Base-by-base conservation (phyloP, 2,329 filamentous ascomycete species). In the Bertia moriformis region DNA sequence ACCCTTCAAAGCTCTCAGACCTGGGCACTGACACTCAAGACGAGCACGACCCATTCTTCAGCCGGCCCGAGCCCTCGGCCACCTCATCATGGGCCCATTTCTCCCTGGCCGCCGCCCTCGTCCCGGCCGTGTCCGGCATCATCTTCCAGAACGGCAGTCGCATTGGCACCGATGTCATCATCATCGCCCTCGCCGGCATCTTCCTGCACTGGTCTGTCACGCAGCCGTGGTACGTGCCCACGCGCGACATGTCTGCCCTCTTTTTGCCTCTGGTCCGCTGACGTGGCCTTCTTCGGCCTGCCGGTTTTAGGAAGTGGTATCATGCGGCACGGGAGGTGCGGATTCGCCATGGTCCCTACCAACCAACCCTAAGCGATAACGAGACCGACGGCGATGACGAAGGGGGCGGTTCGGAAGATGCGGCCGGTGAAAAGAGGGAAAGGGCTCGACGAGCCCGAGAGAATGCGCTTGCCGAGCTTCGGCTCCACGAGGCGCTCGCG, bases 151-250 rank as follows among this genome's bases (percentile, higher is more conserved):
- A 93, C 60, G 89, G 89, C 12, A 81, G 79, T 48, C 73, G 80
- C 1, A 69, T 95, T 44, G 75, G 88, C 40, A 94, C 87, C 0
- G 89, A 96, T 57, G 60, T 93, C 19, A 80, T 91, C 49, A 65
- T 96, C 22, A 61, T 96, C 20, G 76, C 72, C 2, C 59, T 96
- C 44, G 83, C 84, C 2, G 84, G 81, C 3, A 71, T 95, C 35
- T 93, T 95, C 51, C 65, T 96, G 44, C 88, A 94, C 54, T 95
- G 87, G 85, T 88, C 84, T 38, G 81, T 95, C 33, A 80, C 85
- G 41, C 67, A 91, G 47, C 89, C 89, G 48, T 96, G 89, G 88
- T 88, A 63, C 54, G 71, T 48, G 33, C 39, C 14, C n/a, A n/a
- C n/a, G n/a, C n/a, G n/a, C n/a, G n/a, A n/a, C n/a, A n/a, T n/a